These are phyloP conservation scores for Kingdonia uniflora DNA, from an alignment of 164 flowering plant species.

Conservation along the genomic window DNA sequence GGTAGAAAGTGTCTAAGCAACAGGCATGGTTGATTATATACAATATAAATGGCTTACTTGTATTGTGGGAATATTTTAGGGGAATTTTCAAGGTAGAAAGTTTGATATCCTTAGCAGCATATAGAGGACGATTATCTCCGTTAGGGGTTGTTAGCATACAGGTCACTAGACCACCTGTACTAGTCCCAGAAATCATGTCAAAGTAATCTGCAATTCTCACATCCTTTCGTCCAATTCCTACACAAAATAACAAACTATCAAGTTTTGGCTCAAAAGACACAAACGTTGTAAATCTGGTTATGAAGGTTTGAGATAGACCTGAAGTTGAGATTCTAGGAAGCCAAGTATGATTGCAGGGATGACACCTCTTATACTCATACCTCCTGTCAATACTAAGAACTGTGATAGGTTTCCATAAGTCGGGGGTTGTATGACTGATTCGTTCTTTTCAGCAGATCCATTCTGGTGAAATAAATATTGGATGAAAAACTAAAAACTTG, in stretches of 20 bases:
- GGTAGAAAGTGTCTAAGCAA: no score
- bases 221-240: conserved; percentile 23
- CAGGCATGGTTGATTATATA: no score
- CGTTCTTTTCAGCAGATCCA: conserved; percentile 7
- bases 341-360: conserved; percentile 28
- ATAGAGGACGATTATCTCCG: conserved; percentile 24
- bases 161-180: conserved; percentile 37
- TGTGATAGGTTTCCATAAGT: conserved; percentile 26
- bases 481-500: no score
- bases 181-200: conserved; percentile 37
- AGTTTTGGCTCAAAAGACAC: no score
- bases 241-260: not conserved
- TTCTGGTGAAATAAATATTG: no score
- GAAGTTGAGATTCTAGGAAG: conserved; percentile 26
- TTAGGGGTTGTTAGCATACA: conserved; percentile 35
- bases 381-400: conserved; percentile 36
- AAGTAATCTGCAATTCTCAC: conserved; percentile 35
- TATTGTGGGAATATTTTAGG: conserved; percentile 31
- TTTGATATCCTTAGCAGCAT: conserved; percentile 27
- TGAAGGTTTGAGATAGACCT: conserved; percentile 14
- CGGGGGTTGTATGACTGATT: conserved; percentile 24
- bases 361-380: conserved; percentile 35
- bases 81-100: conserved; percentile 19
- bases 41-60: conserved; percentile 4
- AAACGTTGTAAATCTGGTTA: no score